phyloP scores from a whole-genome alignment of 1,284 basidiomycete species.

The Malassezia slooffiae region DNA sequence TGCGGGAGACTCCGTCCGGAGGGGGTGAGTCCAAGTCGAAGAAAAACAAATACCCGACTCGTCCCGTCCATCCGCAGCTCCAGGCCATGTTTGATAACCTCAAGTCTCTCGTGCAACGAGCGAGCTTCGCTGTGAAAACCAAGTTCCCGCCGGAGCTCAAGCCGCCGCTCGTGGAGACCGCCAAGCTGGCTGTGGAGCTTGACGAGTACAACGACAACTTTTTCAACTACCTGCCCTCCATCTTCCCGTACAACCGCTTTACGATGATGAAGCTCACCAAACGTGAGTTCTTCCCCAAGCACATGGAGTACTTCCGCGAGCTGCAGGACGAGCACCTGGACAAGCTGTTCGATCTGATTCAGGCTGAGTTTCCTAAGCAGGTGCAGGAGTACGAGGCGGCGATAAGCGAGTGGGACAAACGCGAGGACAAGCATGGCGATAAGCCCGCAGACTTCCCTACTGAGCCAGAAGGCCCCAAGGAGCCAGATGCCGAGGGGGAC shows the following conservation, averaged over 20 bases:
- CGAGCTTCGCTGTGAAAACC: constrained; percentile 53
- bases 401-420: not conserved
- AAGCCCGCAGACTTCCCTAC: not conserved
- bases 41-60: constrained; percentile 28
- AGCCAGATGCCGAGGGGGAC: constrained; percentile 1
- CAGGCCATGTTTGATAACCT: constrained; percentile 58
- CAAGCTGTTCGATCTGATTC: constrained; percentile 22
- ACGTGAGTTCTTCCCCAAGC: constrained; percentile 38
- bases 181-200: constrained; percentile 65
- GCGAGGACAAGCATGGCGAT: not conserved
- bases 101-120: constrained; percentile 53
- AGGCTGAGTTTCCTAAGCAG: constrained; percentile 25
- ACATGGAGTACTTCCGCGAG: constrained; percentile 30
- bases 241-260: constrained; percentile 88
- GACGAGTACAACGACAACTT: constrained; percentile 84
- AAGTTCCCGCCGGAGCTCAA: constrained; percentile 79
- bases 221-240: constrained; percentile 70
- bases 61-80: constrained; percentile 57
- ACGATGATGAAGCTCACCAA: constrained; percentile 47
- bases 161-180: constrained; percentile 60
- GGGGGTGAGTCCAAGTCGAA: constrained; percentile 13
- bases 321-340: constrained; percentile 37
- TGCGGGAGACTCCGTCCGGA: not conserved
- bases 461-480: constrained; percentile 1
- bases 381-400: constrained; percentile 26